A percentile compares a stretch with the other conserved stretches of the same genome.
Conservation (phyloP, 805 yeast species). For the Suhomyces pyralidae region DNA sequence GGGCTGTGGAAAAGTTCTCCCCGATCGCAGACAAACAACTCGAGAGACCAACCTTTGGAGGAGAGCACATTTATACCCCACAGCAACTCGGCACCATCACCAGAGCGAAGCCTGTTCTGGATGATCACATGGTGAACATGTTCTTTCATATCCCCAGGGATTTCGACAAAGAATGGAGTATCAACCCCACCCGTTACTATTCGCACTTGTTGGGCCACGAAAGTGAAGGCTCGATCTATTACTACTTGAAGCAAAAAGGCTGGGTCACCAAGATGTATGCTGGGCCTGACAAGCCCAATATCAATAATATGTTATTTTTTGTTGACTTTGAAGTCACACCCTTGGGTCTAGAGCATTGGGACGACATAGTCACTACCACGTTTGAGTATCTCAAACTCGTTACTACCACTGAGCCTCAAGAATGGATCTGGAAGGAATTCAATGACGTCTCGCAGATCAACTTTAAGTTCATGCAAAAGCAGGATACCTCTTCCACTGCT, state of each 20-base stretch:
- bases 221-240: conserved; percentile 78
- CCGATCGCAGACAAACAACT: conserved; percentile 53
- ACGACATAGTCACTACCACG: conserved; percentile 52
- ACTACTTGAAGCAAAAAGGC: conserved; percentile 61
- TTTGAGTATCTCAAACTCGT: conserved; percentile 77
- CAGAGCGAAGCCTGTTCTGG: conserved; percentile 80
- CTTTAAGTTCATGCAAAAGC: conserved; percentile 80
- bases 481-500: conserved; percentile 68
- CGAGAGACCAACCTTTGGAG: conserved; percentile 43
- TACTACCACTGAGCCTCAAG: conserved; percentile 53
- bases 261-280: conserved; percentile 81
- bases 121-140: conserved; percentile 62
- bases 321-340: conserved; percentile 74
- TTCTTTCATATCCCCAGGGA: conserved; percentile 76
- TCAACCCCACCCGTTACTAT: conserved; percentile 65
- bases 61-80: conserved; percentile 45
- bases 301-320: conserved; percentile 65
- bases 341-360: conserved; percentile 62
- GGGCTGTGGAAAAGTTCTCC: conserved; percentile 68
- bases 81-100: conserved; percentile 53
- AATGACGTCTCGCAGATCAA: conserved; percentile 62
- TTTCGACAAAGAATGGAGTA: conserved; percentile 55
- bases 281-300: conserved; percentile 64
- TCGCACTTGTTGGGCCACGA: conserved; percentile 92
- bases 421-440: conserved; percentile 80